Conservation (phyloP, 345 rosid species). For the Anastatica hierochuntica region DNA sequence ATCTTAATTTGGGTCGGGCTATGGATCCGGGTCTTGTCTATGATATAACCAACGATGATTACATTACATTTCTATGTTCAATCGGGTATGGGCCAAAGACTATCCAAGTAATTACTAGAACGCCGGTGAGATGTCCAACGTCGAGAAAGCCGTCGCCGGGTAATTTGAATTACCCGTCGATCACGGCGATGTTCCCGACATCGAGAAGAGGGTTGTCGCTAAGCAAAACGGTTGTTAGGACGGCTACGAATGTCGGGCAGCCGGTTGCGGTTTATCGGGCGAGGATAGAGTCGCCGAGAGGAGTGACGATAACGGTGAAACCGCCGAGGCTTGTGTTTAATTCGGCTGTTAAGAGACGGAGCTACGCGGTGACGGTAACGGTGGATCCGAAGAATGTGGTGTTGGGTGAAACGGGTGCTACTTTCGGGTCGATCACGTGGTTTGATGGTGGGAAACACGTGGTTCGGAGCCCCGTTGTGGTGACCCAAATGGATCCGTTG, state of each 20-base stretch:
- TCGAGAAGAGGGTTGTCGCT: constrained; percentile 19
- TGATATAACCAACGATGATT: constrained; percentile 51
- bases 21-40: constrained; percentile 72
- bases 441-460: constrained; percentile 45
- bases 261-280: constrained; percentile 26
- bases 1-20: constrained; percentile 52
- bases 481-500: constrained; percentile 44
- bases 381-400: constrained; percentile 35
- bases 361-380: constrained; percentile 39
- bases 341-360: constrained; percentile 32
- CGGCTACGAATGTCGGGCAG: constrained; percentile 54
- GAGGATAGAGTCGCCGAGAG: constrained; percentile 41
- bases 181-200: constrained; percentile 43
- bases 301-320: constrained; percentile 39
- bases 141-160: constrained; percentile 43
- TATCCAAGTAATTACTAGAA: constrained; percentile 57
- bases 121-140: constrained; percentile 38
- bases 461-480: constrained; percentile 48
- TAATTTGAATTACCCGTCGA: constrained; percentile 67
- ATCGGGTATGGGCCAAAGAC: constrained; percentile 49
- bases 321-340: constrained; percentile 41
- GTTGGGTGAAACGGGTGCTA: constrained; percentile 43
- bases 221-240: constrained; percentile 41
- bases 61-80: constrained; percentile 49
- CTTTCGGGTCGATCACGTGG: constrained; percentile 61